A percentile compares a stretch with the other conserved stretches of the same genome.
phyloP scores from a whole-genome alignment of 2,329 filamentous ascomycete genomes.

The Calonectria naviculata region DNA sequence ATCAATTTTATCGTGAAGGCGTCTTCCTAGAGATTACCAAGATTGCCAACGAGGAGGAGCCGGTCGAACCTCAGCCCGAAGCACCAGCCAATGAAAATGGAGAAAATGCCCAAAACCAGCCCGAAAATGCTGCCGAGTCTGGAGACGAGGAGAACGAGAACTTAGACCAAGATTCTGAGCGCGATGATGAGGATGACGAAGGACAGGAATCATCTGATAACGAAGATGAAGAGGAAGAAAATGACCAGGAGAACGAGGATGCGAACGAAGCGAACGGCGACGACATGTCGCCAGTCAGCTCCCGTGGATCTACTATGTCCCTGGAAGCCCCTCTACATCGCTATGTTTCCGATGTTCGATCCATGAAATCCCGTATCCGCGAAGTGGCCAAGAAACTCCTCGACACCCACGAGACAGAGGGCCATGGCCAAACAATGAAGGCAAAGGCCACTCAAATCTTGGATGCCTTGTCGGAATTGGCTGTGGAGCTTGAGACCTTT shows the following conservation, averaged over 20 bases:
- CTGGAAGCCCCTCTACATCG: constrained; percentile 65
- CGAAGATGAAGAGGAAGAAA: constrained; percentile 59
- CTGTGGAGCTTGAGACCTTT: constrained; percentile 76
- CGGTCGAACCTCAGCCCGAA: constrained; percentile 30
- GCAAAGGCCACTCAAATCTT: constrained; percentile 83
- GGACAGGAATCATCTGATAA: constrained; percentile 49
- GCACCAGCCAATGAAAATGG: constrained; percentile 29
- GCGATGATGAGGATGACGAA: constrained; percentile 48
- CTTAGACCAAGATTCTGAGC: constrained; percentile 43
- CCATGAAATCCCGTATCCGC: constrained; percentile 75
- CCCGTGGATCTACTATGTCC: constrained; percentile 74
- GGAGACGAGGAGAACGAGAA: constrained; percentile 42
- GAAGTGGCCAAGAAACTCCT: constrained; percentile 85
- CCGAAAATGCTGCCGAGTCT: constrained; percentile 44
- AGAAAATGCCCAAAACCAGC: constrained; percentile 30
- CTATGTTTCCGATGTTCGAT: constrained; percentile 59
- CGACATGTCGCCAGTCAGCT: constrained; percentile 73
- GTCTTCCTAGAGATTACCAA: constrained; percentile 93
- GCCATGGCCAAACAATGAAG: constrained; percentile 77
- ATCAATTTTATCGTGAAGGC: constrained; percentile 97
- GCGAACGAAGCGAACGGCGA: constrained; percentile 64
- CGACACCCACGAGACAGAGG: constrained; percentile 82
- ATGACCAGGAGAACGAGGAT: constrained; percentile 65
- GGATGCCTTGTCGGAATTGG: constrained; percentile 76
- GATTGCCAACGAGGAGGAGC: constrained; percentile 68